Evolutionary conservation across 2,329 filamentous ascomycete species (phyloP).

Genomic region (Aureobasidium leucospermi): DNA sequence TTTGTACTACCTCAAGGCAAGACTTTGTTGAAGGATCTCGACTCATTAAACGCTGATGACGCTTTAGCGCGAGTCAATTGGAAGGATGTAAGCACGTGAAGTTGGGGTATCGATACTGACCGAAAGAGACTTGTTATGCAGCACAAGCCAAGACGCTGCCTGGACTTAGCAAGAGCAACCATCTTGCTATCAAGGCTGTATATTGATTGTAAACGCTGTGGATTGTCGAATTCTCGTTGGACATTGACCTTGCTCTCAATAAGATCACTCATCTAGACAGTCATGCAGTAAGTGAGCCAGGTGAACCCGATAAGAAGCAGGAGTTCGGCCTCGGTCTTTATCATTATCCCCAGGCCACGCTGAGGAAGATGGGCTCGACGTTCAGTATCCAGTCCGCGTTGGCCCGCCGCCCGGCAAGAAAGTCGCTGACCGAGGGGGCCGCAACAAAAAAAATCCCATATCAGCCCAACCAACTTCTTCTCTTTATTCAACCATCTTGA

Average conservation of each 20-base stretch:
- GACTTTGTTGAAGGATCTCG: neutral
- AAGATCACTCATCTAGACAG: too few species aligned
- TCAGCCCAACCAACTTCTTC: slow-evolving; percentile 1
- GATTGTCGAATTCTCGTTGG: too few species aligned
- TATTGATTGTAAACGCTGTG: too few species aligned
- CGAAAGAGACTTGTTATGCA: neutral
- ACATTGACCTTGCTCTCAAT: too few species aligned
- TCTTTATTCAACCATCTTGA: slow-evolving; percentile 2
- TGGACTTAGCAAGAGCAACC: neutral
- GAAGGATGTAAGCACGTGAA: neutral
- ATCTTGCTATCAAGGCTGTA: too few species aligned
- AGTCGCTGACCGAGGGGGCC: slow-evolving; percentile 1
- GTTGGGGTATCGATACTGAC: neutral
- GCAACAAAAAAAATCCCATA: neutral
- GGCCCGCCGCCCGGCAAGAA: neutral
- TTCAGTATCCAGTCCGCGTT: neutral
- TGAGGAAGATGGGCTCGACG: neutral
- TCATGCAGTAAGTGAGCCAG: too few species aligned
- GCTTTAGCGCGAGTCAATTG: neutral
- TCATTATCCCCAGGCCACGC: neutral
- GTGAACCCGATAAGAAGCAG: too few species aligned
- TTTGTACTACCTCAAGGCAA: too few species aligned
- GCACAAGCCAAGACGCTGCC: neutral
- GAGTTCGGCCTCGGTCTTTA: too few species aligned
- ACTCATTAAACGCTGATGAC: neutral